These are phyloP conservation scores for Trichoderma koningiopsis DNA, from an alignment of 2,329 filamentous ascomycete species.

Conservation along the genomic window DNA sequence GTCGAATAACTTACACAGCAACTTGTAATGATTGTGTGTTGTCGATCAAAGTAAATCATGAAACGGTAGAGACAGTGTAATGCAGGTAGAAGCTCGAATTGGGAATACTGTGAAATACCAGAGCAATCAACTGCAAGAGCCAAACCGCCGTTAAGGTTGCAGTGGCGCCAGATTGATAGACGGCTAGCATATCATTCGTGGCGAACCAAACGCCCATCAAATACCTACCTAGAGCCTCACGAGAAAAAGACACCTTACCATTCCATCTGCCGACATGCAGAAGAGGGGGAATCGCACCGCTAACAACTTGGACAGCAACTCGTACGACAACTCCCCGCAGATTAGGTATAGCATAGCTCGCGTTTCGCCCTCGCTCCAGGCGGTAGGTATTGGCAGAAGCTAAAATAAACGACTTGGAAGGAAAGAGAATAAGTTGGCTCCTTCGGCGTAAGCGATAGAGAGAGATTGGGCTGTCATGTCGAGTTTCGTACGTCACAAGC, in stretches of 20 bases:
- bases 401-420: background rate
- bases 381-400: background rate
- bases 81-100: no score
- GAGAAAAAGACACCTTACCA: background rate
- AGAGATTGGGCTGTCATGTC: background rate
- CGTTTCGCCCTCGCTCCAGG: background rate
- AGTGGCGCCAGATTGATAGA: background rate
- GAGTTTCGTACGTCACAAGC: conserved; percentile 15
- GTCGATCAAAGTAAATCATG: background rate
- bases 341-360: background rate
- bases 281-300: background rate
- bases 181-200: background rate
- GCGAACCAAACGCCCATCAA: background rate
- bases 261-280: background rate
- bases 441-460: conserved; percentile 12
- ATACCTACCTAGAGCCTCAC: background rate
- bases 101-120: background rate
- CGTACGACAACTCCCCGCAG: background rate
- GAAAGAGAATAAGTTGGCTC: background rate
- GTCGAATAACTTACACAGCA: background rate
- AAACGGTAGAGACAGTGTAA: background rate
- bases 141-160: background rate
- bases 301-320: background rate
- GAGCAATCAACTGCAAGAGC: background rate
- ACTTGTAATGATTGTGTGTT: background rate